Evolutionary conservation across 2,329 filamentous ascomycete species (phyloP).

Genomic region (Cladosporium sp.): DNA sequence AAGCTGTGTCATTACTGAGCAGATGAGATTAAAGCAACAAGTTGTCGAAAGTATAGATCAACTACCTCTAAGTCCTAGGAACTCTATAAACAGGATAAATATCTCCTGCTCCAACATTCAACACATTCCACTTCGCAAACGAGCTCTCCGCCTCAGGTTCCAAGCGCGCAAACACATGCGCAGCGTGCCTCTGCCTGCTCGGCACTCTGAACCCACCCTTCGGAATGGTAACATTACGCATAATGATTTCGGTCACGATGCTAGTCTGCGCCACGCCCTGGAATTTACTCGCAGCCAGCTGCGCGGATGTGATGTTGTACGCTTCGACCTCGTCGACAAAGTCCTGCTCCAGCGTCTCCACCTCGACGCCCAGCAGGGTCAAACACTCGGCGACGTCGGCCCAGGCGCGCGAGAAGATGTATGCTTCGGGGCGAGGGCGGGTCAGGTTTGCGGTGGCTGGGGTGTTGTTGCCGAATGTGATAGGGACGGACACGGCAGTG

Average conservation of each 20-base stretch:
- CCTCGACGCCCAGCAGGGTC: constrained; percentile 33
- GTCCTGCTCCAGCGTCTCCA: constrained; percentile 32
- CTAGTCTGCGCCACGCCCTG: constrained; percentile 22
- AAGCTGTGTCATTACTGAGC: too few species aligned
- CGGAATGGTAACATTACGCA: constrained; percentile 25
- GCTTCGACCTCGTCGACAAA: constrained; percentile 37
- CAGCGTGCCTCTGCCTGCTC: constrained; percentile 40
- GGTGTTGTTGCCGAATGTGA: constrained; percentile 38
- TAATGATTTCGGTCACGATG: constrained; percentile 27
- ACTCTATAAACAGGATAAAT: constrained; percentile 37
- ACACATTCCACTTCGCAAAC: constrained; percentile 7
- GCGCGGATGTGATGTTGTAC: constrained; percentile 37
- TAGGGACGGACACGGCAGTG: constrained; percentile 35
- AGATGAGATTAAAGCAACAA: too few species aligned
- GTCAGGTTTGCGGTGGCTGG: constrained; percentile 39
- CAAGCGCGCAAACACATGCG: constrained; percentile 39
- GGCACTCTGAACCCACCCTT: constrained; percentile 38
- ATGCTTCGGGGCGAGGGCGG: constrained; percentile 36
- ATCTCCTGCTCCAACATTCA: constrained; percentile 38
- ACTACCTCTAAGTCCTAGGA: background rate
- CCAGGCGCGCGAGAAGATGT: constrained; percentile 40
- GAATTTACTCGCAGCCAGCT: constrained; percentile 34
- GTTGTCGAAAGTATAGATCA: too few species aligned
- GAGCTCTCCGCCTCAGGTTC: constrained; percentile 34
- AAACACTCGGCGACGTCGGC: constrained; percentile 37